phyloP scores from a whole-genome alignment of 352 stramenopile species.

The Globisporangium iwayamae region DNA sequence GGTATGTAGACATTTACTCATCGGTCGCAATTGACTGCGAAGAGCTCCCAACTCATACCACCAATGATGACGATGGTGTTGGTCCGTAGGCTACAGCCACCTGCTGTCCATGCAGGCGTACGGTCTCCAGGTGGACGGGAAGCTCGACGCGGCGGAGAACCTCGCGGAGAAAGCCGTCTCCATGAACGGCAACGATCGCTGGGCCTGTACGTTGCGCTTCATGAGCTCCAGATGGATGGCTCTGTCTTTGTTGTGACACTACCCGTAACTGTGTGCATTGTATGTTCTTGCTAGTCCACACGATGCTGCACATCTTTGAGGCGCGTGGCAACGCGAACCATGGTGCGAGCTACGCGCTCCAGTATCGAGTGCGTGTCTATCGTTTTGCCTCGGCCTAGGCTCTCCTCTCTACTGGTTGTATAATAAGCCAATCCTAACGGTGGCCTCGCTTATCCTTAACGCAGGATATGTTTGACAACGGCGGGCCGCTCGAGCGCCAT shows the following conservation, averaged over 20 bases:
- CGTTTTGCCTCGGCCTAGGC: background rate
- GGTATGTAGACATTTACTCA: slow-evolving; percentile 14
- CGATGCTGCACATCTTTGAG: slow-evolving; percentile 74
- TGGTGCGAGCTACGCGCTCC: slow-evolving; percentile 79
- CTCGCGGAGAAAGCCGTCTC: slow-evolving; percentile 78
- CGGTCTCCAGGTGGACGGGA: slow-evolving; percentile 60
- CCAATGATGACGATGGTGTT: background rate
- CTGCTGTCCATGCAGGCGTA: slow-evolving; percentile 83
- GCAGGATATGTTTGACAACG: slow-evolving; percentile 71
- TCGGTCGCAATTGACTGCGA: background rate
- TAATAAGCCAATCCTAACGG: background rate
- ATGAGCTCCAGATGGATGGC: background rate
- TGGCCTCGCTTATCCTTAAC: background rate
- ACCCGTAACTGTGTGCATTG: background rate
- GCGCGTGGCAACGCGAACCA: slow-evolving; percentile 80
- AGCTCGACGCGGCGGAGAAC: slow-evolving; percentile 60
- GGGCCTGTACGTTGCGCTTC: slow-evolving; percentile 64
- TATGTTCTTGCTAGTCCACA: slow-evolving; percentile 49
- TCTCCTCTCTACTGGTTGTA: background rate
- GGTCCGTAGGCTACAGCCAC: slow-evolving; percentile 58
- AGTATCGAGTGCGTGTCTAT: slow-evolving; percentile 42
- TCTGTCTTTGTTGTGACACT: background rate
- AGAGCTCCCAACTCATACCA: background rate
- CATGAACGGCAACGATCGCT: slow-evolving; percentile 82
- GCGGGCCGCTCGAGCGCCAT: slow-evolving; percentile 61